Conservation (phyloP, 345 rosid species). For the Syzygium oleosum region DNA sequence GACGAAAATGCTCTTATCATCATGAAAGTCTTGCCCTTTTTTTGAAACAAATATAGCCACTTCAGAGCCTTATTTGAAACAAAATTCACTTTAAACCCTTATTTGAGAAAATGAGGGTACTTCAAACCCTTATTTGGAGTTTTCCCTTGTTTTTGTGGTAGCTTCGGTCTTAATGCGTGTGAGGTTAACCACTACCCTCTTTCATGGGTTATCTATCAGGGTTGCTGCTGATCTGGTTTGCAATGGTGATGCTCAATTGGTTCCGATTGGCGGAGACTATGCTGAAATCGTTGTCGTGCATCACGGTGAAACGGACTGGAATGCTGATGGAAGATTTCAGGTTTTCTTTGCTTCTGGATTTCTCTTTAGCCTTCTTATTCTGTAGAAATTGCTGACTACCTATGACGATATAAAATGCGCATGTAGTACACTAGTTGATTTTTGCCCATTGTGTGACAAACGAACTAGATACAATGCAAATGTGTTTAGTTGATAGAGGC, state of each 20-base stretch:
- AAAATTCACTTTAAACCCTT: no score
- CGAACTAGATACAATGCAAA: background rate
- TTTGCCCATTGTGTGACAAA: background rate
- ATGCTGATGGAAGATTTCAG: slow-evolving; percentile 63
- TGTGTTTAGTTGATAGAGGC: background rate
- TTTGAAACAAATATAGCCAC: no score
- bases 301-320: slow-evolving; percentile 86
- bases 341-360: slow-evolving; percentile 9
- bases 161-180: background rate
- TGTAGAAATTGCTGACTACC: background rate
- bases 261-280: slow-evolving; percentile 19
- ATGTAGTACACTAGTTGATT: background rate
- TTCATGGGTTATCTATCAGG: background rate
- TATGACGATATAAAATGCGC: background rate
- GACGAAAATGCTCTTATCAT: no score
- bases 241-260: background rate
- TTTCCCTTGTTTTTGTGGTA: background rate
- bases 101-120: no score
- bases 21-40: no score
- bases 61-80: no score
- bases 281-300: slow-evolving; percentile 71
- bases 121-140: no score
- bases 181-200: background rate
- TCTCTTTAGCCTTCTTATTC: background rate
- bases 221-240: background rate